A percentile compares a stretch with the other conserved stretches of the same genome.
Evolutionary conservation across 2,329 filamentous ascomycete genomes (phyloP).

Genomic region (Xylariaceae sp.): DNA sequence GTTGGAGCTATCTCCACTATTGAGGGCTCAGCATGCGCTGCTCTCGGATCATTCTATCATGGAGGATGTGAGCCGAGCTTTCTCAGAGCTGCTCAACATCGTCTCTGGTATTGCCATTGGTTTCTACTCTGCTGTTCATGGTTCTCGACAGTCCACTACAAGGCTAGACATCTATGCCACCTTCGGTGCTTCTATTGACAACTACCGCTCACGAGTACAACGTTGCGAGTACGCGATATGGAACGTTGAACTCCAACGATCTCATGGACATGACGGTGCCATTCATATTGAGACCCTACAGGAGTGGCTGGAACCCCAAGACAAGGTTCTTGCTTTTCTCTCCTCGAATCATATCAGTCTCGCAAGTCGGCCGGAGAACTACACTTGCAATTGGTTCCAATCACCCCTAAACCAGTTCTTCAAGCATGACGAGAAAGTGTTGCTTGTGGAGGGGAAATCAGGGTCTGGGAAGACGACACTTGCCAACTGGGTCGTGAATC

Average conservation of each 20-base stretch:
- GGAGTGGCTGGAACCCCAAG: conserved; percentile 16
- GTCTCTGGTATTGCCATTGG: conserved; percentile 15
- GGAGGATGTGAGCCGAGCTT: conserved; percentile 14
- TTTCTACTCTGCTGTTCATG: conserved; percentile 12
- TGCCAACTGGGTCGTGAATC: conserved; percentile 16
- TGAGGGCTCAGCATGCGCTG: conserved; percentile 15
- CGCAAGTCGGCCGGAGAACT: conserved; percentile 14
- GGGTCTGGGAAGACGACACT: conserved; percentile 17
- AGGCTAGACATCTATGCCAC: conserved; percentile 13
- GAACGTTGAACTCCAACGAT: conserved; percentile 13
- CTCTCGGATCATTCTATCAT: conserved; percentile 11
- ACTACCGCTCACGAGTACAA: conserved; percentile 12
- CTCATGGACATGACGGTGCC: conserved; percentile 14
- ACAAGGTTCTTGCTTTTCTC: conserved; percentile 15
- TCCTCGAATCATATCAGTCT: conserved; percentile 19
- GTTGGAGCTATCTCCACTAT: conserved; percentile 12
- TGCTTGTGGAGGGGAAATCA: conserved; percentile 13
- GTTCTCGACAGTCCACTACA: conserved; percentile 4
- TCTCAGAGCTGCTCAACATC: conserved; percentile 16
- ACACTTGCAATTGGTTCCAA: conserved; percentile 19
- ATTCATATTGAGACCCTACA: conserved; percentile 11
- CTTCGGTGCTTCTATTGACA: conserved; percentile 14
- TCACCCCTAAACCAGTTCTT: conserved; percentile 17
- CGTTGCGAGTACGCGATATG: conserved; percentile 14
- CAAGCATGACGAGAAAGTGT: conserved; percentile 14